Conservation (phyloP, 2,329 filamentous ascomycete species). For the Geosmithia putterillii region DNA sequence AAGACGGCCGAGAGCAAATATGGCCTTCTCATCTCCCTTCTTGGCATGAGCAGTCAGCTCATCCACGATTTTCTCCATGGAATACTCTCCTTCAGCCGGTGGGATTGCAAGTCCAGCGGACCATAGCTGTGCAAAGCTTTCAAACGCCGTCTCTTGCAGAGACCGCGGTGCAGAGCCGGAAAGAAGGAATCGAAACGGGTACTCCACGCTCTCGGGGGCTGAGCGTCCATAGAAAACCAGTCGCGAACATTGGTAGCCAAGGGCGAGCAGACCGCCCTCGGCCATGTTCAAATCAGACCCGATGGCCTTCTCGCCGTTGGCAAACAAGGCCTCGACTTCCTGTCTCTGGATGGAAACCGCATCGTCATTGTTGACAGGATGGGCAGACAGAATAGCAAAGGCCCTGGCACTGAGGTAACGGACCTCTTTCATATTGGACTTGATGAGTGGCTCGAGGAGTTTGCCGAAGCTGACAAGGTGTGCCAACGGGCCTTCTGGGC, state of each 20-base stretch:
- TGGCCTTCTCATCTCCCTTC: slow-evolving; percentile 70
- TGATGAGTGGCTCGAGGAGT: slow-evolving; percentile 46
- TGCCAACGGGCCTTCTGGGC: slow-evolving; percentile 36
- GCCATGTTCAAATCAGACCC: slow-evolving; percentile 30
- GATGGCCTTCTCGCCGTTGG: slow-evolving; percentile 25
- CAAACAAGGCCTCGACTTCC: slow-evolving; percentile 24
- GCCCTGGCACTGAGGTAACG: slow-evolving; percentile 55
- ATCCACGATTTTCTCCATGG: slow-evolving; percentile 38
- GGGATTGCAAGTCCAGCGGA: slow-evolving; percentile 27
- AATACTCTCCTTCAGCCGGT: slow-evolving; percentile 12
- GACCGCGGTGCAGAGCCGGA: slow-evolving; percentile 16
- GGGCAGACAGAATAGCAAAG: slow-evolving; percentile 66
- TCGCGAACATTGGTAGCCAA: slow-evolving; percentile 30
- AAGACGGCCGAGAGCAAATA: slow-evolving; percentile 67
- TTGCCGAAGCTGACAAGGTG: slow-evolving; percentile 33
- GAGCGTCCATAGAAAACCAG: slow-evolving; percentile 27
- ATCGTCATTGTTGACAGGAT: no score
- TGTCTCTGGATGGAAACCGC: slow-evolving; percentile 23
- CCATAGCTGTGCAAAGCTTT: slow-evolving; percentile 34
- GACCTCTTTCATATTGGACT: slow-evolving; percentile 59
- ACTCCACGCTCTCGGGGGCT: slow-evolving; percentile 12
- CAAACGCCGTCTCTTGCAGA: slow-evolving; percentile 30
- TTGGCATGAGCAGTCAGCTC: slow-evolving; percentile 59
- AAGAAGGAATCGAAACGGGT: slow-evolving; percentile 18
- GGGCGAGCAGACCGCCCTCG: slow-evolving; percentile 33